Evolutionary conservation across 352 stramenopile species (phyloP).

Genomic region (Globisporangium barbulae): DNA sequence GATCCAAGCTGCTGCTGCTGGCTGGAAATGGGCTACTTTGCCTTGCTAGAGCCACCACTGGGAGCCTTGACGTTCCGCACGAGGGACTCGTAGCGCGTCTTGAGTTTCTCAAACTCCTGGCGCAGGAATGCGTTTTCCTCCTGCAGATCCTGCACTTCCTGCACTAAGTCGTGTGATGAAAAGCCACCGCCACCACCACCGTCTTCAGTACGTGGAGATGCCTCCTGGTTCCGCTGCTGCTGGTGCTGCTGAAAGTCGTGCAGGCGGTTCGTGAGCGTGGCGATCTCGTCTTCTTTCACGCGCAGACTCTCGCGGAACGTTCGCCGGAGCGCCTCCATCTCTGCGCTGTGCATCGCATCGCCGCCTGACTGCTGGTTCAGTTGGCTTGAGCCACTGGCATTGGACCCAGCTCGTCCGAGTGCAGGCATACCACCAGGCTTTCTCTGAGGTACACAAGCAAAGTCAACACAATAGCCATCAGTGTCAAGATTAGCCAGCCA

Average conservation of each 20-base stretch:
- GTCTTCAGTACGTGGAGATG: background rate
- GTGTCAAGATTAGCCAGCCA: background rate
- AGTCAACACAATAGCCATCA: background rate
- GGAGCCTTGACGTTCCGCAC: slow-evolving; percentile 13
- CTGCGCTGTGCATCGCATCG: slow-evolving; percentile 23
- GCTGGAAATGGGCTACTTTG: background rate
- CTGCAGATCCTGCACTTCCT: slow-evolving; percentile 50
- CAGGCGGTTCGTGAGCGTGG: slow-evolving; percentile 38
- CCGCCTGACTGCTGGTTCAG: slow-evolving; percentile 15
- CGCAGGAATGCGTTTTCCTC: slow-evolving; percentile 69
- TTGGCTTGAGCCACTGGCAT: background rate
- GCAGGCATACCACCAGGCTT: slow-evolving; percentile 21
- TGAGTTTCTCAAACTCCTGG: slow-evolving; percentile 66
- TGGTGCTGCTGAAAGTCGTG: slow-evolving; percentile 17
- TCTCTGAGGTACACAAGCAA: slow-evolving; percentile 16
- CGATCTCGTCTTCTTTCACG: slow-evolving; percentile 63
- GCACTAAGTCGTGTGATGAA: slow-evolving; percentile 12
- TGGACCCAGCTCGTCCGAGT: background rate
- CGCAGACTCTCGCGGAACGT: slow-evolving; percentile 52
- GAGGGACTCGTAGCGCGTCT: slow-evolving; percentile 52
- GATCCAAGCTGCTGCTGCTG: background rate
- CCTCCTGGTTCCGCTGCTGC: background rate
- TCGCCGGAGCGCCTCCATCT: slow-evolving; percentile 39
- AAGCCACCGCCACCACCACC: background rate
- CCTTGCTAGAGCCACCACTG: background rate